Evolutionary conservation across 2,329 filamentous ascomycete species (phyloP), one percentile per base, ranked within the genome.

Genomic region (Acephala macrosclerotiorum): DNA sequence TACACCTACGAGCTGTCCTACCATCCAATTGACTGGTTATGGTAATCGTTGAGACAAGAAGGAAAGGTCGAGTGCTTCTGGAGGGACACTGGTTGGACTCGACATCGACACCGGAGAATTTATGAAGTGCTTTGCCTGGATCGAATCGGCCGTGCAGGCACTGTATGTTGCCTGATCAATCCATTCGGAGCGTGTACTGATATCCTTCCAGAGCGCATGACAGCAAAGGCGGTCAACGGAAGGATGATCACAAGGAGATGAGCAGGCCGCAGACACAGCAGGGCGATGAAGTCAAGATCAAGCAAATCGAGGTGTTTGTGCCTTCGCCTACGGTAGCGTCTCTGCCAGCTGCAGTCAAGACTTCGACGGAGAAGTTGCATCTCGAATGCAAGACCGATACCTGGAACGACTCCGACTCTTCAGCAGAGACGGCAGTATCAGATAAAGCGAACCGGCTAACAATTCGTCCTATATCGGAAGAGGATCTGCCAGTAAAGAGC

Each of bases 91-190:
- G 49, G 49, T n/a, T 53, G 26, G 49, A 53, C 25, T 47, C 42
- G 45, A 47, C 29, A 61, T 33, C 29, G 29, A 33, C 9, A 33
- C n/a, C 35, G 51, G 29, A 36, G 57, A 8, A 65, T 69, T 55
- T 49, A 70, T 70, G 66, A 67, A 63, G 65, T 64, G 53, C 61
- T 68, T 70, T 49, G 53, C 59, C 38, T 68, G 68, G 68, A 56
- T 68, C 26, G 57, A 61, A 18, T 25, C 60, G 64, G 63, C 66
- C 51, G 57, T 63, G 33, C 63, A 70, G 61, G 68, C 66, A 57
- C 40, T 63, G 65, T 68, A 45, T 58, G 68, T 65, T 25, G 20
- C 12, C 29, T 38, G 14, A 16, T 29, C 11, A 29, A 11, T 7
- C 6, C 14, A 16, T 18, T 29, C 49, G 3, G 18, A 18, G 12